Base-by-base conservation (phyloP, 2,329 filamentous ascomycete genomes). In the Scytalidium sp. region DNA sequence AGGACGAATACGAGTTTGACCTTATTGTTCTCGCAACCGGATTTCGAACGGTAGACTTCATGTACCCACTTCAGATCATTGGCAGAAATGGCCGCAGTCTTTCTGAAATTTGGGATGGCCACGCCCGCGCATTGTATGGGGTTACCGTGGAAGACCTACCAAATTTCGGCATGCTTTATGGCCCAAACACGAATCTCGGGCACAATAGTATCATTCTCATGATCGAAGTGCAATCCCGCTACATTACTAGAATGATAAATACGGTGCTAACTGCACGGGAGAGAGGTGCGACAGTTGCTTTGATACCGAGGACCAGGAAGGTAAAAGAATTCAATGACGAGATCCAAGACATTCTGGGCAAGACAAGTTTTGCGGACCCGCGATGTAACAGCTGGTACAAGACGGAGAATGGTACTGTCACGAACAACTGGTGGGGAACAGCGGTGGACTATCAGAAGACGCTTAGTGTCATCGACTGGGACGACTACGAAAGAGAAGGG, bases 131-230 rank as follows among this genome's bases (percentile, higher is more conserved):
- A n/a, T 70, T 75, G 11, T 72, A 76, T 51, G 77, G 79, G 43
- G 71, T 77, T 4, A 72, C 71, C 0, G 74, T 80, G 3, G 73
- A 77, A 47, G 67, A 68, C 5, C 65, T 81, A 44, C 78, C 77
- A 2, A 81, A 81, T 51, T 81, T 81, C 54, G 75, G 68, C 43
- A 77, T 81, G 70, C 68, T 82, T 45, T 82, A 81, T 60, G 80
- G 79, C 81, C 60, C 81, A 76, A 2, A 78, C 76, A 46, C 66
- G 76, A 48, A 53, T 21, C 44, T 53, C 15, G 79, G 75, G 0
- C 76, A 80, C 60, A 81, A 79, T 53, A 74, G 70, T 47, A 82
- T 83, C 56, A 77, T 83, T 54, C 67, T 82, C n/a, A 83, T 82
- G 79, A 80, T 83, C 52, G 80, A 83, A 58, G 73, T 78, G 2